A percentile compares a stretch with the other conserved stretches of the same genome.
phyloP scores from a whole-genome alignment of 1,284 basidiomycete species.

The Ganoderma sinense region DNA sequence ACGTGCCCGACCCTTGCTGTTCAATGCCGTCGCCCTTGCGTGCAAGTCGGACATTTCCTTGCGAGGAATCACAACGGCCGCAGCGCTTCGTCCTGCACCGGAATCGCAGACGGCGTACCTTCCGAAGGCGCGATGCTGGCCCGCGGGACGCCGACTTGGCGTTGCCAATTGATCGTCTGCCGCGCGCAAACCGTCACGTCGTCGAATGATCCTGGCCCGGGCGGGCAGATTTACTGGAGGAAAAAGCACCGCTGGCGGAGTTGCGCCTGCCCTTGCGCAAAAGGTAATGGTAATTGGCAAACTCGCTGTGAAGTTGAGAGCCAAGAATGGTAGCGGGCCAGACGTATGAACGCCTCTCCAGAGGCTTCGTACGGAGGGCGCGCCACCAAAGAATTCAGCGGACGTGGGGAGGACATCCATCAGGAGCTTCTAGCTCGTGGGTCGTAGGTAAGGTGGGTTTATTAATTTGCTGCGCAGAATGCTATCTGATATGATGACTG shows the following conservation, averaged over 20 bases:
- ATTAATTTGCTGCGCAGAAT: slow-evolving; percentile 20
- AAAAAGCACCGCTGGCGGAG: background rate
- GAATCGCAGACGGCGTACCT: slow-evolving; percentile 8
- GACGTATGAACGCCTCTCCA: slow-evolving; percentile 16
- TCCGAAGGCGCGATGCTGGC: slow-evolving; percentile 11
- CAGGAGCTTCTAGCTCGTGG: slow-evolving; percentile 31
- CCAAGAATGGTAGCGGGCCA: slow-evolving; percentile 18
- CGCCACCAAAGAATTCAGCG: slow-evolving; percentile 23
- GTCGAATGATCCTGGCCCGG: background rate
- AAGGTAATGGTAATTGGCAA: slow-evolving; percentile 21
- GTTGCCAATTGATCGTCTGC: slow-evolving; percentile 10
- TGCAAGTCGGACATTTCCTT: slow-evolving; percentile 8
- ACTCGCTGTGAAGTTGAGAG: slow-evolving; percentile 8
- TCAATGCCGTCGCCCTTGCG: slow-evolving; percentile 5
- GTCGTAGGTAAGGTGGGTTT: slow-evolving; percentile 29
- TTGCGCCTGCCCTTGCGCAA: background rate
- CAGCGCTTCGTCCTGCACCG: slow-evolving; percentile 10
- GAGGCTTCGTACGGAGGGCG: slow-evolving; percentile 27
- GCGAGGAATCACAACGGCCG: slow-evolving; percentile 5
- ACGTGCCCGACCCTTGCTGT: slow-evolving; percentile 14
- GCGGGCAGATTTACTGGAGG: background rate
- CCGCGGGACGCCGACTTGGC: slow-evolving; percentile 14
- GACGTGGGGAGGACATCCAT: slow-evolving; percentile 30
- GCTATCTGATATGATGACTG: slow-evolving; percentile 24
- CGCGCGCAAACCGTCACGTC: background rate